Conservation (phyloP, 2,329 filamentous ascomycete species). For the Pyrenophora graminea region DNA sequence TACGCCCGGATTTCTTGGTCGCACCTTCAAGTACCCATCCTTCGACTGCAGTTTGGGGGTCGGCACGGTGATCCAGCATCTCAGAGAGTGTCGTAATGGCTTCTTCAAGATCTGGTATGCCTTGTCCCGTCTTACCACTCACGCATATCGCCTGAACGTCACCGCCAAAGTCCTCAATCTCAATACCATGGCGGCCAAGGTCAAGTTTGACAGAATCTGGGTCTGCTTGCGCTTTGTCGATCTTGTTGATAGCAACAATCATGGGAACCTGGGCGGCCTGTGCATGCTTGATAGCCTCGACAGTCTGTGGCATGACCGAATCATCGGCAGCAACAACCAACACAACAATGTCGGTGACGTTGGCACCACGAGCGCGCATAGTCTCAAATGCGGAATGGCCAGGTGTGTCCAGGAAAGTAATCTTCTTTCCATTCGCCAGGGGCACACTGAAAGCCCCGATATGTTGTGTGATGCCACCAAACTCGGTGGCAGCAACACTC, state of each 20-base stretch:
- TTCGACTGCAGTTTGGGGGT: slow-evolving; percentile 75
- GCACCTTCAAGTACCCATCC: slow-evolving; percentile 94
- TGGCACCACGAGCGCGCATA: slow-evolving; percentile 94
- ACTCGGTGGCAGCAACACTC: slow-evolving; percentile 86
- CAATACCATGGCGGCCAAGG: slow-evolving; percentile 78
- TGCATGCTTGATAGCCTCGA: slow-evolving; percentile 95
- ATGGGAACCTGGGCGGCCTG: slow-evolving; percentile 86
- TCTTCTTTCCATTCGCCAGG: slow-evolving; percentile 79
- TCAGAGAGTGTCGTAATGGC: slow-evolving; percentile 84
- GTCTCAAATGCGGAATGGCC: slow-evolving; percentile 94
- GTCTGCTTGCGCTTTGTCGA: slow-evolving; percentile 84
- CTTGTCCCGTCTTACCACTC: slow-evolving; percentile 89
- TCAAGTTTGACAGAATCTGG: slow-evolving; percentile 86
- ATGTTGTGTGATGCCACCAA: slow-evolving; percentile 97
- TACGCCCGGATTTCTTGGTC: slow-evolving; percentile 80
- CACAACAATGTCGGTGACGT: slow-evolving; percentile 95
- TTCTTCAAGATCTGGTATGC: slow-evolving; percentile 91
- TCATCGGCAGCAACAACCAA: slow-evolving; percentile 96
- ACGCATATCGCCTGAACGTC: slow-evolving; percentile 91
- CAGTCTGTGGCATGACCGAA: slow-evolving; percentile 94
- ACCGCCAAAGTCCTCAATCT: slow-evolving; percentile 93
- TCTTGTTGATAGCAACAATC: slow-evolving; percentile 97
- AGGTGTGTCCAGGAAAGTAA: slow-evolving; percentile 96
- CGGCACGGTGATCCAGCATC: slow-evolving; percentile 85
- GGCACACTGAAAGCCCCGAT: slow-evolving; percentile 95